A percentile compares a stretch with the other conserved stretches of the same genome.
phyloP scores from a whole-genome alignment of 768 basidiomycete species.

The Chalciporus pseudorubinellus region DNA sequence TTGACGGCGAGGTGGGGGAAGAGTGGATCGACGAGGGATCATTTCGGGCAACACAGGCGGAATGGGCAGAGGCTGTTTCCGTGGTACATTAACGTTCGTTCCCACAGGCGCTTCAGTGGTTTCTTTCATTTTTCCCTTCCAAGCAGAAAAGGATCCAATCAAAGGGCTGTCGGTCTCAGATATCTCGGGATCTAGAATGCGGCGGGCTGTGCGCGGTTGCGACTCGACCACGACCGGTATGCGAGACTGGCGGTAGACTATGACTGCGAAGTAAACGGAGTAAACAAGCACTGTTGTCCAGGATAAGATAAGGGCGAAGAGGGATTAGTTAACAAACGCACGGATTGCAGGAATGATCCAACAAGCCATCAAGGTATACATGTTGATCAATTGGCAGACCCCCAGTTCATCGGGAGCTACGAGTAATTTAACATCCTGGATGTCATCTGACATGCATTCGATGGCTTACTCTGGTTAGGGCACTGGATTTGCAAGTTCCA shows the following conservation, averaged over 20 bases:
- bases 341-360: conserved; percentile 55
- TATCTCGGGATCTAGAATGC: conserved; percentile 20
- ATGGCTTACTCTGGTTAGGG: conserved; percentile 38
- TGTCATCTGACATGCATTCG: not conserved
- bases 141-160: conserved; percentile 2
- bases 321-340: conserved; percentile 31
- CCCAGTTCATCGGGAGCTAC: conserved; percentile 40
- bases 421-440: not conserved
- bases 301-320: not conserved
- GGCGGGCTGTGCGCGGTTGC: not conserved
- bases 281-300: conserved; percentile 42
- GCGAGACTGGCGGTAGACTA: conserved; percentile 36
- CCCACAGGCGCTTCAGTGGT: not conserved
- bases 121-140: conserved; percentile 6
- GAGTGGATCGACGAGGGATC: conserved; percentile 4
- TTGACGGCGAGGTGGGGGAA: conserved; percentile 5
- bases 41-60: conserved; percentile 11
- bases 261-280: conserved; percentile 37
- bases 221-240: conserved; percentile 20
- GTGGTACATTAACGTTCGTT: not conserved
- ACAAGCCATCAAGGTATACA: conserved; percentile 48
- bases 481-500: conserved; percentile 46
- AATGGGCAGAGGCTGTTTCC: not conserved
- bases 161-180: conserved; percentile 4
- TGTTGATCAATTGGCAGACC: conserved; percentile 47